Evolutionary conservation across 2,329 filamentous ascomycete genomes (phyloP).

Genomic region (Alternaria atra): DNA sequence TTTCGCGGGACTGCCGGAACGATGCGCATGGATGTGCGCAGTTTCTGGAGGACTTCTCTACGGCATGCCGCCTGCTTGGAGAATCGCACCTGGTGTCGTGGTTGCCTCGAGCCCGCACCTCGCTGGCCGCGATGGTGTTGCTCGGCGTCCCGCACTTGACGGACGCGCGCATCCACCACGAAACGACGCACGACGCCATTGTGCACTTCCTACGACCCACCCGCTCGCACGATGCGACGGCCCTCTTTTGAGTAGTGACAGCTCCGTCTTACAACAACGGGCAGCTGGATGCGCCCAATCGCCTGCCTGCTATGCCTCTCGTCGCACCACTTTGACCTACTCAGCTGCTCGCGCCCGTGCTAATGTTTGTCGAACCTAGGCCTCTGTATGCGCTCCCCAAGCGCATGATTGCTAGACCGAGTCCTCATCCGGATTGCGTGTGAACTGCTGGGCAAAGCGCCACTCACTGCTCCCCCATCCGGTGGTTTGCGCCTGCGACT

Average conservation of each 20-base stretch:
- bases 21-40: not conserved
- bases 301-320: slow-evolving; percentile 27
- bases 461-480: slow-evolving; percentile 20
- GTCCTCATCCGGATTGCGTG: slow-evolving; percentile 27
- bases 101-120: slow-evolving; percentile 19
- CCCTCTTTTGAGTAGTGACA: slow-evolving; percentile 47
- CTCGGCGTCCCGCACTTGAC: slow-evolving; percentile 31
- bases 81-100: slow-evolving; percentile 26
- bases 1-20: not conserved
- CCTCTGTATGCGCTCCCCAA: slow-evolving; percentile 35
- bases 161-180: slow-evolving; percentile 40
- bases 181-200: slow-evolving; percentile 44
- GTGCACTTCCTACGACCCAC: slow-evolving; percentile 35
- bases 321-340: slow-evolving; percentile 40
- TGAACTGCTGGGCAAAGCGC: slow-evolving; percentile 39
- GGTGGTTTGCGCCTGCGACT: slow-evolving; percentile 37
- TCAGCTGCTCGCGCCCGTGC: slow-evolving; percentile 42
- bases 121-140: slow-evolving; percentile 29
- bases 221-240: slow-evolving; percentile 37
- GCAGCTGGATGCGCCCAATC: slow-evolving; percentile 42
- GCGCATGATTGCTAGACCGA: slow-evolving; percentile 40
- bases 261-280: slow-evolving; percentile 47
- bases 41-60: not conserved
- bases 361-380: slow-evolving; percentile 49
- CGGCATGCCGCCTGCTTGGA: slow-evolving; percentile 16